These are phyloP conservation scores for Thalassiosira oceanica DNA, from an alignment of 352 stramenopile genomes.

Conservation along the genomic window DNA sequence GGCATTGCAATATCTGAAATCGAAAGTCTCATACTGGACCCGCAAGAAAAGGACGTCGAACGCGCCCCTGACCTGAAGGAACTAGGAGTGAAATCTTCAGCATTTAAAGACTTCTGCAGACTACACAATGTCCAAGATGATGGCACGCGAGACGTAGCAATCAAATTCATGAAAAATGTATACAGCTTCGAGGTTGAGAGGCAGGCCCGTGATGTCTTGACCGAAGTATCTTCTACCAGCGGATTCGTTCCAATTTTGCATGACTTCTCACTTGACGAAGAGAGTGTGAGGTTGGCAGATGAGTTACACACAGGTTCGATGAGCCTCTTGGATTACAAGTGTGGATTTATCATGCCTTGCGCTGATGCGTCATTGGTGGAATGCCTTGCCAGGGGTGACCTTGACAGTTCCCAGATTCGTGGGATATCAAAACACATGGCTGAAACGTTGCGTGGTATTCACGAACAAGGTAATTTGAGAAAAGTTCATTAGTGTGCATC, in stretches of 20 bases:
- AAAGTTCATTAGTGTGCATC: not conserved
- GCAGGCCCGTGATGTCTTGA: constrained; percentile 23
- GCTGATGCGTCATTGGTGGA: constrained; percentile 34
- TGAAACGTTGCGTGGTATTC: constrained; percentile 26
- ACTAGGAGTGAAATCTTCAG: constrained; percentile 25
- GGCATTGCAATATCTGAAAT: constrained; percentile 13
- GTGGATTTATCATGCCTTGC: constrained; percentile 40
- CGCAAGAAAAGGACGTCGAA: constrained; percentile 1
- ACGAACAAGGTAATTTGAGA: constrained; percentile 29
- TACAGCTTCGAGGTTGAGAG: constrained; percentile 31
- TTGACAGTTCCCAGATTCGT: constrained; percentile 15
- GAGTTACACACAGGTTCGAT: constrained; percentile 3
- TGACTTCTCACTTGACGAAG: constrained; percentile 33
- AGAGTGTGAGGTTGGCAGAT: constrained; percentile 3
- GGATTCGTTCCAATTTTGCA: constrained; percentile 29
- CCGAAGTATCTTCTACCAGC: not conserved
- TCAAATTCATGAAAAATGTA: constrained; percentile 46
- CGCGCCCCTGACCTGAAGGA: constrained; percentile 17
- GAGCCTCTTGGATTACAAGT: constrained; percentile 17
- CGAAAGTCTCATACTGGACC: constrained; percentile 25
- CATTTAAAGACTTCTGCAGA: constrained; percentile 40
- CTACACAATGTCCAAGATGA: constrained; percentile 25
- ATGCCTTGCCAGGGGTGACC: constrained; percentile 26
- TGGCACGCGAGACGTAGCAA: constrained; percentile 21
- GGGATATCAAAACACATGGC: constrained; percentile 25